Conservation (phyloP, 371 early-diverging fungal genomes). For the Apophysomyces elegans region DNA sequence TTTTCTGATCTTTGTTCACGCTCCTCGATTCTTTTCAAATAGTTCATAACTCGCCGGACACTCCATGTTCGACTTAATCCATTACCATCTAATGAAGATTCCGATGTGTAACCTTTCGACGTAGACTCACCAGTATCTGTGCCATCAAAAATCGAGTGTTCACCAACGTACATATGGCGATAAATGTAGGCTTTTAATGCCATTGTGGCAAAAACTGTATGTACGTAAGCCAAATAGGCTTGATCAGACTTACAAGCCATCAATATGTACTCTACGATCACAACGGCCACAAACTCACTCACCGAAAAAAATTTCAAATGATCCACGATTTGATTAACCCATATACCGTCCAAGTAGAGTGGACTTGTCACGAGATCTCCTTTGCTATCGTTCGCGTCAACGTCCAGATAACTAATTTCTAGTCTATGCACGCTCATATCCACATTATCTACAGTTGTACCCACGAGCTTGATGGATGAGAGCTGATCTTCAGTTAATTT, state of each 20-base stretch:
- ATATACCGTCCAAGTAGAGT: slow-evolving; percentile 49
- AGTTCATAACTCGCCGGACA: slow-evolving; percentile 41
- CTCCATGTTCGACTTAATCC: slow-evolving; percentile 39
- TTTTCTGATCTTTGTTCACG: slow-evolving; percentile 12
- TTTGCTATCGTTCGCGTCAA: slow-evolving; percentile 28
- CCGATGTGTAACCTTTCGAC: slow-evolving; percentile 28
- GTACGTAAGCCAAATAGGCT: slow-evolving; percentile 42
- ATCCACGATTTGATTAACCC: slow-evolving; percentile 46
- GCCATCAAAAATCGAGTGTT: slow-evolving; percentile 10
- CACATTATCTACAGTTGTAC: slow-evolving; percentile 31
- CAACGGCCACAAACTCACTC: slow-evolving; percentile 15
- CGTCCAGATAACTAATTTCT: slow-evolving; percentile 43
- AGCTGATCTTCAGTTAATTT: slow-evolving; percentile 32
- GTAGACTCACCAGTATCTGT: slow-evolving; percentile 14
- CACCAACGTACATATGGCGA: slow-evolving; percentile 35
- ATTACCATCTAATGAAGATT: slow-evolving; percentile 21
- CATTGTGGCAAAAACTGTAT: slow-evolving; percentile 45
- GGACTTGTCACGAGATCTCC: slow-evolving; percentile 43
- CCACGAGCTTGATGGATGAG: slow-evolving; percentile 39
- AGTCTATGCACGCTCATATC: slow-evolving; percentile 41
- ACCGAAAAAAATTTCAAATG: slow-evolving; percentile 35
- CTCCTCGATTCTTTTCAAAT: slow-evolving; percentile 44
- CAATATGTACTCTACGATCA: not conserved
- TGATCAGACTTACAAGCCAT: slow-evolving; percentile 28
- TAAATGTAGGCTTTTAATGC: slow-evolving; percentile 45